These are phyloP conservation scores for Shiraia bambusicola DNA, from an alignment of 2,329 filamentous ascomycete species.

Conservation along the genomic window DNA sequence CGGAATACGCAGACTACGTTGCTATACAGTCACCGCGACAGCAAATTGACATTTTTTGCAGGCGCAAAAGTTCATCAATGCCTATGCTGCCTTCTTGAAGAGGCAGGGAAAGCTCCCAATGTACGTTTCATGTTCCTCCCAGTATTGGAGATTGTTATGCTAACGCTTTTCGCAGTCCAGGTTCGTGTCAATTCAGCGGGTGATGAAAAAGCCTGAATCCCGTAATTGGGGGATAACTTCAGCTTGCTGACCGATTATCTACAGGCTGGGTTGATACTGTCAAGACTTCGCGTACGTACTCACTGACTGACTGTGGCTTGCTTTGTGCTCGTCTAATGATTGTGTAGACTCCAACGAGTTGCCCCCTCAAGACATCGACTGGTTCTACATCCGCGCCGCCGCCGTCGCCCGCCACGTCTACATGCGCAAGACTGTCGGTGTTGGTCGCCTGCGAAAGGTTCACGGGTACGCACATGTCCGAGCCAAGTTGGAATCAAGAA, in stretches of 20 bases:
- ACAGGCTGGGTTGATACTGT: conserved; percentile 99
- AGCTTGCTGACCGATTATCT: conserved; percentile 51
- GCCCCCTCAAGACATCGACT: conserved; percentile 96
- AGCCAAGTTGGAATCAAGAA: background rate
- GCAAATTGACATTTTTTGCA: conserved; percentile 40
- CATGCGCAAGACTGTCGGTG: conserved; percentile 98
- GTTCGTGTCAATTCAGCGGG: conserved; percentile 57
- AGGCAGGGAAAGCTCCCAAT: conserved; percentile 90
- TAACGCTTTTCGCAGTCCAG: conserved; percentile 56
- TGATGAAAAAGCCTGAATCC: conserved; percentile 55
- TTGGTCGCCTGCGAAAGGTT: conserved; percentile 93
- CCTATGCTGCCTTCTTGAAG: conserved; percentile 89
- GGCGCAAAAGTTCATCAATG: conserved; percentile 86
- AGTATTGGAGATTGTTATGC: conserved; percentile 8
- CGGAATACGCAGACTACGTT: conserved; percentile 36
- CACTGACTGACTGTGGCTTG: background rate
- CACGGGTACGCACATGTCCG: conserved; percentile 60
- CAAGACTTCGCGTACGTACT: conserved; percentile 72
- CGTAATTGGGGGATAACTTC: conserved; percentile 54
- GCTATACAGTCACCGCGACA: background rate
- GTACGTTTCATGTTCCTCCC: conserved; percentile 23
- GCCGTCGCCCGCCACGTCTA: conserved; percentile 98
- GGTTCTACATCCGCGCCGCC: conserved; percentile 87
- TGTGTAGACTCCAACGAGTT: conserved; percentile 80
- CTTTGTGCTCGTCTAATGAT: conserved; percentile 15